A percentile compares a stretch with the other conserved stretches of the same genome.
Evolutionary conservation across 2,329 filamentous ascomycete species (phyloP).

Genomic region (Trichoderma atroviride): DNA sequence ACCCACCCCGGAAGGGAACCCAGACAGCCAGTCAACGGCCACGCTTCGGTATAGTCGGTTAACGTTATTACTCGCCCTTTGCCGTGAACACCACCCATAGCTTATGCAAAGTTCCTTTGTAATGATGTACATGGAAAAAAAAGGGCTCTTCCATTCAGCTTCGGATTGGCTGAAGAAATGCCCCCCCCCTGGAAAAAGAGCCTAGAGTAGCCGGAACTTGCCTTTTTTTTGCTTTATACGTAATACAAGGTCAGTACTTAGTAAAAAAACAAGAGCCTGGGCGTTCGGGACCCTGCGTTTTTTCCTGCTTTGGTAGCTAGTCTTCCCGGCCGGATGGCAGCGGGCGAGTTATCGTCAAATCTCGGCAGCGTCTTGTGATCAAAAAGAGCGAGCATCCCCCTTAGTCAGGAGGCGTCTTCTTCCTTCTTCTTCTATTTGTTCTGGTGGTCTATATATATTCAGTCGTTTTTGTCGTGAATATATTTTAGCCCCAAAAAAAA

Average conservation of each 20-base stretch:
- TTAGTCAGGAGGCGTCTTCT: conserved; percentile 1
- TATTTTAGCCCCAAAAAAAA: background rate
- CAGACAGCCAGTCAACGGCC: background rate
- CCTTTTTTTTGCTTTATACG: background rate
- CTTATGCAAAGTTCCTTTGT: background rate
- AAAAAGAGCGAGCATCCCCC: conserved; percentile 10
- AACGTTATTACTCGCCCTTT: background rate
- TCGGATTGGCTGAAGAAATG: background rate
- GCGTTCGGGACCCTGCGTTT: background rate
- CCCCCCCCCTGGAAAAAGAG: background rate
- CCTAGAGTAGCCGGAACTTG: conserved; percentile 27
- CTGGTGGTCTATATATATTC: conserved; percentile 19
- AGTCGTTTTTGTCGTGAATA: background rate
- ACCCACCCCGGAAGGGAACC: background rate
- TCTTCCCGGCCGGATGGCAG: conserved; percentile 18
- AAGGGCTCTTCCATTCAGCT: background rate
- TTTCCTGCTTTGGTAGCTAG: background rate
- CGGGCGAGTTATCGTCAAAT: conserved; percentile 16
- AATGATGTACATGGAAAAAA: background rate
- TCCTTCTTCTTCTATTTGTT: background rate
- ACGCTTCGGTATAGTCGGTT: conserved; percentile 26
- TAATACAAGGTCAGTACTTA: background rate
- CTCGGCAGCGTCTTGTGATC: conserved; percentile 23
- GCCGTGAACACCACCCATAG: too few species aligned
- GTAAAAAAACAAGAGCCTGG: background rate